Conservation (phyloP, 2,329 filamentous ascomycete species). For the Fusarium kyushuense region DNA sequence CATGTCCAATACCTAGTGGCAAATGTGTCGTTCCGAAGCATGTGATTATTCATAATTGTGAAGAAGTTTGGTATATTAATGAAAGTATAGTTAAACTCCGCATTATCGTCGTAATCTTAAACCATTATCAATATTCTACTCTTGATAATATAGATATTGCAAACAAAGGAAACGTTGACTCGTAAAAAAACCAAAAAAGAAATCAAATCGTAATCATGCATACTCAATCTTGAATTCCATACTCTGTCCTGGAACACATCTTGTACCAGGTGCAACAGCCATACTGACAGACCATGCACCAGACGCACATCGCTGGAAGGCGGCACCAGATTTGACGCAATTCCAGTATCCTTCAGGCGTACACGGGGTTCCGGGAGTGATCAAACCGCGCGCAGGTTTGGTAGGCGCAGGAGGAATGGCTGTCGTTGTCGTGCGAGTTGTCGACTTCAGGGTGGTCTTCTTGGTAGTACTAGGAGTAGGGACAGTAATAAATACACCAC, state of each 20-base stretch:
- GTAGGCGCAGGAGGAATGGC: slow-evolving; percentile 18
- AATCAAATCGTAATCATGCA: slow-evolving; percentile 15
- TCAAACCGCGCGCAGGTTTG: slow-evolving; percentile 17
- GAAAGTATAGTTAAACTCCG: background rate
- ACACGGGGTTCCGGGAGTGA: slow-evolving; percentile 25
- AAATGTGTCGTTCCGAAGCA: background rate
- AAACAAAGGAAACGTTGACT: background rate
- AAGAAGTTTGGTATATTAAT: background rate
- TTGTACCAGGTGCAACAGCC: slow-evolving; percentile 64
- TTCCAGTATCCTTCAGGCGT: slow-evolving; percentile 48
- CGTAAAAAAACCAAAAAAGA: background rate
- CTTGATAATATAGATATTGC: background rate
- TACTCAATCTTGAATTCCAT: slow-evolving; percentile 38
- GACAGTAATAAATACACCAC: slow-evolving; percentile 28
- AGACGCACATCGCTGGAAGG: slow-evolving; percentile 70
- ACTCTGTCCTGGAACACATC: slow-evolving; percentile 56
- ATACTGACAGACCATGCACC: slow-evolving; percentile 65
- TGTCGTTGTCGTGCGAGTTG: slow-evolving; percentile 27
- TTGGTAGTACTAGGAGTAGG: slow-evolving; percentile 7
- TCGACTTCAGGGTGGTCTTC: slow-evolving; percentile 30
- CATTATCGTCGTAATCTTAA: background rate
- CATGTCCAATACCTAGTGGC: too few relatives aligned
- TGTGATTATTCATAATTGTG: background rate
- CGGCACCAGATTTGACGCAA: slow-evolving; percentile 23
- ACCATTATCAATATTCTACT: slow-evolving; percentile 4